Percentiles rank a stretch among this genome's conserved stretches.
phyloP scores from a whole-genome alignment of 768 basidiomycete species.

The Mycena alexandri region DNA sequence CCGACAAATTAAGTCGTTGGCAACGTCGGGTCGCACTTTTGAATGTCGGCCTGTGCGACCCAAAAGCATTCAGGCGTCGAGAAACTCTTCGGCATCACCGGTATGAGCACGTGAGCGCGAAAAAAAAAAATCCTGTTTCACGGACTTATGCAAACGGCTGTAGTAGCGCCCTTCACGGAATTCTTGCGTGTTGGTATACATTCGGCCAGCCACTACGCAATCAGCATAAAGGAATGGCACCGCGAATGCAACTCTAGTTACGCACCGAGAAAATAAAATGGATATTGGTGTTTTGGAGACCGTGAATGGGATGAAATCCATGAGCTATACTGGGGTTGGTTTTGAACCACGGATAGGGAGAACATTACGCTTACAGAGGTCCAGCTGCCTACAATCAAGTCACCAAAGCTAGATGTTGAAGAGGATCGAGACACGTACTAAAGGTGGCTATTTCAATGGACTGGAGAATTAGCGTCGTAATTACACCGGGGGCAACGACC shows the following conservation, averaged over 20 bases:
- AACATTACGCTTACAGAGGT: background rate
- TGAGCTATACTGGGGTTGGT: slow-evolving; percentile 1
- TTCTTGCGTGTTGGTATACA: slow-evolving; percentile 18
- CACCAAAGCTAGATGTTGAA: background rate
- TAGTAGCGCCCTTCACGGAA: background rate
- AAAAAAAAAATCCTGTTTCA: too few relatives aligned
- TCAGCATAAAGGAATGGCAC: background rate
- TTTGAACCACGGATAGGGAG: background rate
- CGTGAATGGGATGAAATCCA: slow-evolving; percentile 19
- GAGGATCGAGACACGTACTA: background rate
- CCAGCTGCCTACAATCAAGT: background rate
- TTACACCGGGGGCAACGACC: background rate
- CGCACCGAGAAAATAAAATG: slow-evolving; percentile 9
- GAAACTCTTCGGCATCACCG: too few relatives aligned
- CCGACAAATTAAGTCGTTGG: too few relatives aligned
- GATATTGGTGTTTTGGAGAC: slow-evolving; percentile 20
- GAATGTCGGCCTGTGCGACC: too few relatives aligned
- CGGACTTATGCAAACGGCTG: too few relatives aligned
- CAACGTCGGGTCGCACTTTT: too few relatives aligned
- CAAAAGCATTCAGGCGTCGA: too few relatives aligned
- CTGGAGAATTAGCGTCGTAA: slow-evolving; percentile 1
- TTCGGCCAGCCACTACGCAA: slow-evolving; percentile 5
- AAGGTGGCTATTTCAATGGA: slow-evolving; percentile 15
- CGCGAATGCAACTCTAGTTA: background rate
- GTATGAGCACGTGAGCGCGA: too few relatives aligned